Evolutionary conservation across 768 basidiomycete genomes (phyloP).

Genomic region (Piloderma croceum): DNA sequence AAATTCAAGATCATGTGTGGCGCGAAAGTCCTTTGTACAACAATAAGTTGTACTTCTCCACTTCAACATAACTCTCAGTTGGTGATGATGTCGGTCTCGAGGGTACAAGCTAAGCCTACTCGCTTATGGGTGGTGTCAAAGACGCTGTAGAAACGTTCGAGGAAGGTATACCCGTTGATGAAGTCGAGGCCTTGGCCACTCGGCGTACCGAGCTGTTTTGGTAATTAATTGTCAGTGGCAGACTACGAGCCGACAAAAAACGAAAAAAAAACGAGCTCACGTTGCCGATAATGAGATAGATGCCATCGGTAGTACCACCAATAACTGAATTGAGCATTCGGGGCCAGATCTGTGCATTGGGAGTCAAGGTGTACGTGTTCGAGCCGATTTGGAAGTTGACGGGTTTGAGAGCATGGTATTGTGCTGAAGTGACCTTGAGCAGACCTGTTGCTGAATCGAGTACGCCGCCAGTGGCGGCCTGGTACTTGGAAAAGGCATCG

Average conservation of each 20-base stretch:
- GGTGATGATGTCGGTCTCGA: no score
- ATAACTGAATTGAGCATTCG: conserved; percentile 28
- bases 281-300: conserved; percentile 34
- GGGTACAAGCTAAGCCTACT: conserved; percentile 37
- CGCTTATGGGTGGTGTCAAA: conserved; percentile 35
- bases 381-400: conserved; percentile 48
- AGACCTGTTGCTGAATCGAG: conserved; percentile 40
- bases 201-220: no score
- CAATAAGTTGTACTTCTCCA: no score
- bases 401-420: conserved; percentile 48
- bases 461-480: conserved; percentile 24
- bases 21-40: no score
- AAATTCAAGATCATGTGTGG: no score
- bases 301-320: conserved; percentile 25
- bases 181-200: conserved; percentile 40
- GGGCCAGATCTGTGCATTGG: conserved; percentile 37
- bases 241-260: no score
- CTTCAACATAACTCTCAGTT: no score
- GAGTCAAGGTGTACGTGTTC: conserved; percentile 30
- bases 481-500: conserved; percentile 27
- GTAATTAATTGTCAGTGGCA: no score
- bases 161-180: conserved; percentile 37
- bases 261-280: no score
- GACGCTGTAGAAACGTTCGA: conserved; percentile 41
- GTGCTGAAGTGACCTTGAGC: conserved; percentile 43